Evolutionary conservation across 2,329 filamentous ascomycete genomes (phyloP), one percentile per base, ranked within the genome.

Genomic region (Tolypocladium paradoxum): DNA sequence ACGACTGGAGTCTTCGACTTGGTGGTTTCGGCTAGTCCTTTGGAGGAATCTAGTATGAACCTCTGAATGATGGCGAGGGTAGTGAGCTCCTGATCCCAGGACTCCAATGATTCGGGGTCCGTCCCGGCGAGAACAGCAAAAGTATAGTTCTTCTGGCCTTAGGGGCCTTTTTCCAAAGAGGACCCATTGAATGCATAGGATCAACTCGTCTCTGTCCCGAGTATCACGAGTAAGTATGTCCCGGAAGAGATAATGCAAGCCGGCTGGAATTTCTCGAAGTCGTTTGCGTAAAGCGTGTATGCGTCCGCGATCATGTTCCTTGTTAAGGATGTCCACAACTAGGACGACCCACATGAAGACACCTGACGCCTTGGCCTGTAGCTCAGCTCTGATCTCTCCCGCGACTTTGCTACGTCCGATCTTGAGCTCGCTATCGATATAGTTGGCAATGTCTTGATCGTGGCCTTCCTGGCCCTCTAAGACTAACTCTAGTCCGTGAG

Each of bases 141-240:
- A 60, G 55, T 76, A 78, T 0, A 79, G 66, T 55, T 82, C 71
- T 1, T 68, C 57, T 0, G 64, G 71, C 0, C 46, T 65, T 0
- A 83, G 53, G 0, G 78, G 75, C 0, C 64, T 56, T 8, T 61
- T 65, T 0, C 80, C 68, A 27, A 72, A 82, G 0, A 84, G 64
- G 0, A 84, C 66, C 75, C 75, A 83, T 22, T 55, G 70, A 0
- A 84, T 55, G 33, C 73, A 80, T 0, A 78, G 56, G 0, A 70
- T 52, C 0, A 82, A 56, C 0, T 70, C 63, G 0, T 73, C 63
- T 48, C 64, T 63, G 6, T 78, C 68, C 0, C 66, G 37, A 0
- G 52, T 20, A 50, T 84, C 78, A 18, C 77, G 68, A 0, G 54
- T 70, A 2, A 83, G 53, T 0, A 83, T 76, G 18, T 77, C 64